These are phyloP conservation scores for Elasticomyces elasticus DNA, from an alignment of 495 filamentous ascomycete genomes.

Conservation along the genomic window DNA sequence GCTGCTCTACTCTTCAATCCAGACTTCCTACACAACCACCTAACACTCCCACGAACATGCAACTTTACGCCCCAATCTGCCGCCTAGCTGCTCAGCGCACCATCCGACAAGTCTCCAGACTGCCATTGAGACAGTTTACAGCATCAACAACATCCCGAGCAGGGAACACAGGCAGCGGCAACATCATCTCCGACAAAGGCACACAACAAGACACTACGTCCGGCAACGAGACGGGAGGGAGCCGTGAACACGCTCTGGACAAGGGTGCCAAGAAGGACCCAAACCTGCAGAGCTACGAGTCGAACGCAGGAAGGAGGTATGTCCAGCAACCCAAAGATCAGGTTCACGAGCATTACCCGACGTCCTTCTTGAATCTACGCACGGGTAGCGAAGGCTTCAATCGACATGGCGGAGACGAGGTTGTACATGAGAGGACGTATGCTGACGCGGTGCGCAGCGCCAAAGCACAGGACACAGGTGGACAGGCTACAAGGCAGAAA, in stretches of 20 bases:
- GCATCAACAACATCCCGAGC: not conserved
- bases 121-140: not conserved
- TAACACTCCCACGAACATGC: constrained; percentile 13
- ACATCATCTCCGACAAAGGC: constrained; percentile 10
- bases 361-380: not conserved
- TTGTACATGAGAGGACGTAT: constrained; percentile 4
- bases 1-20: not conserved
- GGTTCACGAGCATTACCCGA: not conserved
- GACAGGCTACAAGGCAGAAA: constrained; percentile 35
- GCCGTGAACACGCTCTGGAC: constrained; percentile 7
- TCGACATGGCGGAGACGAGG: not conserved
- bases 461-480: constrained; percentile 23
- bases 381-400: constrained; percentile 1
- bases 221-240: not conserved
- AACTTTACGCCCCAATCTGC: constrained; percentile 27
- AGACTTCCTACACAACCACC: not conserved
- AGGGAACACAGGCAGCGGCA: constrained; percentile 1
- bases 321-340: constrained; percentile 13
- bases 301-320: constrained; percentile 31
- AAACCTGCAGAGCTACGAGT: constrained; percentile 36
- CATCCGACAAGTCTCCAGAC: not conserved
- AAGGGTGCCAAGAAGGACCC: constrained; percentile 29
- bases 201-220: constrained; percentile 7
- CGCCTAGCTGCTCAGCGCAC: constrained; percentile 1
- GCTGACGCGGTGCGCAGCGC: constrained; percentile 24